phyloP scores from a whole-genome alignment of 2,329 filamentous ascomycete species.

The Apiospora arundinis region DNA sequence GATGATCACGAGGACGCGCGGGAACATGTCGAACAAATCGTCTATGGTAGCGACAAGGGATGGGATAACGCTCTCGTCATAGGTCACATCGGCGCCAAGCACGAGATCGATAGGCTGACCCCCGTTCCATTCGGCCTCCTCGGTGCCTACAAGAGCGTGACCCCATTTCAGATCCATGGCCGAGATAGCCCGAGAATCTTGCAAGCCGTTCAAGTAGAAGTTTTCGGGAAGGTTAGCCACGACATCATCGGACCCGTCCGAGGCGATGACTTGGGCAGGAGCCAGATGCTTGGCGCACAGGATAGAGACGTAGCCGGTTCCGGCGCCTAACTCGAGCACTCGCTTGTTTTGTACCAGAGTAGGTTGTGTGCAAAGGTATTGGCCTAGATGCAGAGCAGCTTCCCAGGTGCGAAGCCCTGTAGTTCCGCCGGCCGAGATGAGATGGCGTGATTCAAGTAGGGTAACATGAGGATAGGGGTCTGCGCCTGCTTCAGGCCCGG shows the following conservation, averaged over 20 bases:
- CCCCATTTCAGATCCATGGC: conserved; percentile 71
- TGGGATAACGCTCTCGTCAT: conserved; percentile 69
- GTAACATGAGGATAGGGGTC: conserved; percentile 52
- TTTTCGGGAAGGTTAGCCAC: conserved; percentile 72
- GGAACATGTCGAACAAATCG: conserved; percentile 64
- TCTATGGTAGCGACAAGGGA: conserved; percentile 69
- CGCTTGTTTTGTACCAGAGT: conserved; percentile 57
- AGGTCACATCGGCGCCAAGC: conserved; percentile 80
- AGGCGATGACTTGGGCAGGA: conserved; percentile 66
- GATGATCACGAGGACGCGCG: conserved; percentile 66
- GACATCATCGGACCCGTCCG: conserved; percentile 77
- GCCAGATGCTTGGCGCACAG: conserved; percentile 72
- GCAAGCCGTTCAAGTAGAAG: conserved; percentile 70
- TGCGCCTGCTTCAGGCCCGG: conserved; percentile 9
- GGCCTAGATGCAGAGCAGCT: conserved; percentile 75
- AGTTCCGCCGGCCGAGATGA: conserved; percentile 74
- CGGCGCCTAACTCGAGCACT: conserved; percentile 76
- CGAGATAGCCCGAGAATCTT: conserved; percentile 51
- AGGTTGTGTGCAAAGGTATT: conserved; percentile 64
- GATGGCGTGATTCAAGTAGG: conserved; percentile 70
- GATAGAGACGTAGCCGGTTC: conserved; percentile 78
- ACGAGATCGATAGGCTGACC: conserved; percentile 64
- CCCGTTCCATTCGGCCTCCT: conserved; percentile 59
- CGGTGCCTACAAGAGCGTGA: conserved; percentile 61
- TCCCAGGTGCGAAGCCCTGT: conserved; percentile 85